Conservation (phyloP, 2,329 filamentous ascomycete species). For the Cladophialophora immunda region DNA sequence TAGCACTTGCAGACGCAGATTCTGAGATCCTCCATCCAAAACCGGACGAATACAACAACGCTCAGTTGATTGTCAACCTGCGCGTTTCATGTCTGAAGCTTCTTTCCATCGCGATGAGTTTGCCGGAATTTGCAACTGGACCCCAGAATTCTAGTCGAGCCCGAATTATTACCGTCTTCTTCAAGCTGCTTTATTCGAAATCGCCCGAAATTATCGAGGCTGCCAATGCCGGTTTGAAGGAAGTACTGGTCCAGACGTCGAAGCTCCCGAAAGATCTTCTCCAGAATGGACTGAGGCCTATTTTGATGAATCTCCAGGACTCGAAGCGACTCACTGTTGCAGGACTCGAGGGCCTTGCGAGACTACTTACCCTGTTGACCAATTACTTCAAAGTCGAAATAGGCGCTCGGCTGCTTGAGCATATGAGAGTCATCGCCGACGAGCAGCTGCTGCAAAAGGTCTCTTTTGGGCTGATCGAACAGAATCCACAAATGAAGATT, state of each 20-base stretch:
- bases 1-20: slow-evolving; percentile 91
- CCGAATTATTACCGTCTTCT: slow-evolving; percentile 91
- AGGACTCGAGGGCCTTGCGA: slow-evolving; percentile 88
- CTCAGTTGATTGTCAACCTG: slow-evolving; percentile 89
- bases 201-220: slow-evolving; percentile 92
- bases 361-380: slow-evolving; percentile 87
- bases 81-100: slow-evolving; percentile 93
- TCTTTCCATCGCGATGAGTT: slow-evolving; percentile 89
- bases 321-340: slow-evolving; percentile 88
- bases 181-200: slow-evolving; percentile 95
- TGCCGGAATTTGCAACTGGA: slow-evolving; percentile 83
- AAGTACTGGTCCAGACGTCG: slow-evolving; percentile 84
- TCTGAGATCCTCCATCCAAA: slow-evolving; percentile 94
- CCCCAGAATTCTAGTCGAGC: slow-evolving; percentile 69
- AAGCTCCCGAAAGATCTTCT: slow-evolving; percentile 95
- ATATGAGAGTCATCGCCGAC: slow-evolving; percentile 90
- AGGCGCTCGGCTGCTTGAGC: slow-evolving; percentile 88
- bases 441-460: slow-evolving; percentile 81
- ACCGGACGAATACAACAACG: slow-evolving; percentile 91
- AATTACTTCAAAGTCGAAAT: slow-evolving; percentile 99
- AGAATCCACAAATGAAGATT: slow-evolving; percentile 91
- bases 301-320: slow-evolving; percentile 96
- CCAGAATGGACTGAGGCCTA: slow-evolving; percentile 90
- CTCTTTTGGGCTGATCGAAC: slow-evolving; percentile 93
- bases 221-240: slow-evolving; percentile 87